Evolutionary conservation across 176 grass and related monocot genomes (phyloP), one percentile per base, ranked within the genome.

Genomic region (Avena insularis): DNA sequence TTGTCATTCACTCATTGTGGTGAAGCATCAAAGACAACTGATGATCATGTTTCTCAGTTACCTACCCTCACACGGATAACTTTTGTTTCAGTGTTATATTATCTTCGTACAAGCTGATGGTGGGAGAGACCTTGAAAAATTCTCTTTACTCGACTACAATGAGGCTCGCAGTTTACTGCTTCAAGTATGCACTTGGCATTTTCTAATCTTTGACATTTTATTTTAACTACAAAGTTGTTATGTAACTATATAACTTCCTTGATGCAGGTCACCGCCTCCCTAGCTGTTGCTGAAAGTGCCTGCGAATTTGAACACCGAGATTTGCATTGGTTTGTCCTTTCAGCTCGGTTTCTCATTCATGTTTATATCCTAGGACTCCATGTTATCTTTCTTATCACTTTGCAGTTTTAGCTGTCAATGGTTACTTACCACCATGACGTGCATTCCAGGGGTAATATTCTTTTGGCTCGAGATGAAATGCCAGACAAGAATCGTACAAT

Each of bases 241-340:
- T 4, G 27, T 86, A 66, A 50, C 38, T 19, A 65, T 27, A 61
- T 67, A 71, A 51, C 15, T 66, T 83, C 45, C 55, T 83, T 79
- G 33, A 72, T 86, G 85, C 87, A 98, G 93, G 92, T 94, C 65
- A 91, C 92, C 59, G 85, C 80, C 73, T 89, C 96, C 59, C 92
- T 98, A 69, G 92, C 96, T 83, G 96, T 98, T 12, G 93, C 92
- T 58, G 96, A 95, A 89, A 82, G 75, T 75, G 93, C 92, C 13
- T 98, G 96, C 2, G 92, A 96, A 90, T 98, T 98, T 89, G 96
- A 96, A 85, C 96, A 98, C 86, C 91, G 96, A 84, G 93, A 98
- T 92, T 89, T 98, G 78, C 96, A 98, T 70, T 98, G 93, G 96
- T 98, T 84, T 56, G 80, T 88, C 58, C 40, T 91, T 64, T 46